Base-by-base conservation (phyloP, 2,329 filamentous ascomycete genomes). In the Ophiostoma australiae region DNA sequence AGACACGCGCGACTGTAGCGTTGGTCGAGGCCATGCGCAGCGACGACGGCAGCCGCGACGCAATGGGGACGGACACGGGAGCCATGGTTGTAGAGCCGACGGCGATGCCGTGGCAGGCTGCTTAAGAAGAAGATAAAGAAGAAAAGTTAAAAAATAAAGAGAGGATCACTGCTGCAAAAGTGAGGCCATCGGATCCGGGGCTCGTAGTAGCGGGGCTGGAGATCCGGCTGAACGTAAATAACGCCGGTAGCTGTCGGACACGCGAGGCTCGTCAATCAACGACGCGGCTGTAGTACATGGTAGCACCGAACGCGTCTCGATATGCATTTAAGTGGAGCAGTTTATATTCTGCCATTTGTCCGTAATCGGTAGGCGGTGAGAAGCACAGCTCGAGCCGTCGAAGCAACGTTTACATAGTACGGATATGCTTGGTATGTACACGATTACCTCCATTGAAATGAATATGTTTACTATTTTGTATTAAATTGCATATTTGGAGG, bases 41-140 rank as follows among this genome's bases (percentile, higher is more conserved):
- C 37, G 87, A 85, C 69, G 91, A 89, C n/a, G 90, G 85, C 68
- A 95, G 85, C 74, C 90, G 88, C 71, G 88, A 88, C 69, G 87
- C 88, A 67, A 90, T 91, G 23, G 92, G 91, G 52, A 92, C 83
- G 70, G 89, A 89, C 72, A 91, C 80, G 69, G 82, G 84, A 69
- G 84, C 80, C 85, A 87, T 87, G 23, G 31, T 52, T 6, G 58
- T n/a, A 63, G n/a, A 27, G 58, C 58, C 58, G 23, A 63, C 58
- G 58, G 58, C 58, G 15, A 17, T 6, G 63, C 61, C 61, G 61
- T 66, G 63, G 63, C 33, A 66, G 17, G 39, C 15, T 15, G 8
- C 37, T 39, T 8, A 66, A 3, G 27, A 31, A 11, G 35, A n/a
- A 20, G 20, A 66, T 10, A n/a, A 13, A 23, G 20, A 27, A 15